phyloP scores from a whole-genome alignment of 2,329 filamentous ascomycete genomes.

The Lachnellula cervina region DNA sequence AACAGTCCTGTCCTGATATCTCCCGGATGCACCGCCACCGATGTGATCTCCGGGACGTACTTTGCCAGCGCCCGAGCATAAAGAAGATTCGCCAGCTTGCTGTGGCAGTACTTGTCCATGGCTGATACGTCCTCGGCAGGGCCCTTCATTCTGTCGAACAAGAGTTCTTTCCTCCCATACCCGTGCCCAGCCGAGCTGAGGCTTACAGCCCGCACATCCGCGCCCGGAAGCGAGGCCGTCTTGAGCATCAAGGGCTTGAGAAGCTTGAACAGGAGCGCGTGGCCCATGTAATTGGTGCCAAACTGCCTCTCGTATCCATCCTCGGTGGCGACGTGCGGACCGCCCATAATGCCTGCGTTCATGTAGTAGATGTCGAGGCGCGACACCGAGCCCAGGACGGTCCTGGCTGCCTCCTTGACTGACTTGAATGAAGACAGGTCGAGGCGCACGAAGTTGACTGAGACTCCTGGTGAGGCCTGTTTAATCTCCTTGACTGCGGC shows the following conservation, averaged over 20 bases:
- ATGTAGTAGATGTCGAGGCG: constrained; percentile 39
- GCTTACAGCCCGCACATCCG: constrained; percentile 7
- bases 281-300: constrained; percentile 22
- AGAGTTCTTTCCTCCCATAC: constrained; percentile 15
- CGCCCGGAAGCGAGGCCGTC: constrained; percentile 1
- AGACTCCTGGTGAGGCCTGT: not conserved
- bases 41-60: constrained; percentile 33
- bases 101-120: constrained; percentile 35
- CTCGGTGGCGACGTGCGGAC: constrained; percentile 18
- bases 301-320: constrained; percentile 31
- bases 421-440: constrained; percentile 42
- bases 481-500: constrained; percentile 14
- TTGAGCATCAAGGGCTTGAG: constrained; percentile 8
- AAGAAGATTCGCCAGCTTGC: constrained; percentile 43
- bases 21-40: constrained; percentile 38
- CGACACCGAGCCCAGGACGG: constrained; percentile 31
- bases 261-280: constrained; percentile 9
- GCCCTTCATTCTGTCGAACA: constrained; percentile 24
- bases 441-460: constrained; percentile 10
- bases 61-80: constrained; percentile 37
- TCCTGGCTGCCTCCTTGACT: constrained; percentile 37
- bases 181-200: constrained; percentile 18
- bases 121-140: not conserved
- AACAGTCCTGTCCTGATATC: constrained; percentile 24
- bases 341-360: constrained; percentile 30